Percentiles rank a stretch among this genome's conserved stretches.
phyloP scores from a whole-genome alignment of 2,329 filamentous ascomycete species.

The Xylaria multiplex region DNA sequence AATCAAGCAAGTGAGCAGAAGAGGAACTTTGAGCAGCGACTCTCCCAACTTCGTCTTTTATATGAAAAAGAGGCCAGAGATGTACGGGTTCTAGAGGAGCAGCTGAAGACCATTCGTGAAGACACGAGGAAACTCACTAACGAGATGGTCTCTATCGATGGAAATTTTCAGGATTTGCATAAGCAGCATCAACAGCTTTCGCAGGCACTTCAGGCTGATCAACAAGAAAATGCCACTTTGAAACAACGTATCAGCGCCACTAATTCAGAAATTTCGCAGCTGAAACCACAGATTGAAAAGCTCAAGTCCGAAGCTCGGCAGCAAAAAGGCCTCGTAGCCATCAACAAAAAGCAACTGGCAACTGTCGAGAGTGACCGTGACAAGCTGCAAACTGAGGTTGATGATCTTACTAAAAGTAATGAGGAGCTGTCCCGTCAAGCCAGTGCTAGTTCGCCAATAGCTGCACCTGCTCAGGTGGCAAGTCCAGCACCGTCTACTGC shows the following conservation, averaged over 20 bases:
- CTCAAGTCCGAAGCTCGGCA: conserved; percentile 90
- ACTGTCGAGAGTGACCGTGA: conserved; percentile 91
- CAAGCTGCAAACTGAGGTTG: conserved; percentile 83
- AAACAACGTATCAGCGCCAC: conserved; percentile 88
- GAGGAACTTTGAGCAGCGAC: conserved; percentile 87
- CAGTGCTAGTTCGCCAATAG: conserved; percentile 61
- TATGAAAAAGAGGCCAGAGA: conserved; percentile 95
- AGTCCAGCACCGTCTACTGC: conserved; percentile 76
- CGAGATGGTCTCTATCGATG: conserved; percentile 85
- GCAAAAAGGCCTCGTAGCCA: conserved; percentile 94
- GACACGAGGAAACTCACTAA: conserved; percentile 87
- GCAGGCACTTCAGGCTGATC: conserved; percentile 81
- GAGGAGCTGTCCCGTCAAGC: conserved; percentile 67
- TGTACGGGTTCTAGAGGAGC: conserved; percentile 85
- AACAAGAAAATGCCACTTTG: conserved; percentile 84
- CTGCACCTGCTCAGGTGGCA: conserved; percentile 61
- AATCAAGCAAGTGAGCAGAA: conserved; percentile 86
- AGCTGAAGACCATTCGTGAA: conserved; percentile 76
- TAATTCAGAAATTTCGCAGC: conserved; percentile 82
- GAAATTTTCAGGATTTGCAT: conserved; percentile 81
- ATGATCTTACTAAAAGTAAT: conserved; percentile 71
- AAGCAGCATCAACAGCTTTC: conserved; percentile 81
- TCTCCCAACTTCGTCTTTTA: conserved; percentile 84
- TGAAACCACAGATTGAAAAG: conserved; percentile 94
- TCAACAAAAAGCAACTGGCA: conserved; percentile 96